phyloP scores from a whole-genome alignment of 495 filamentous ascomycete species.

The Penicillium waksmanii region DNA sequence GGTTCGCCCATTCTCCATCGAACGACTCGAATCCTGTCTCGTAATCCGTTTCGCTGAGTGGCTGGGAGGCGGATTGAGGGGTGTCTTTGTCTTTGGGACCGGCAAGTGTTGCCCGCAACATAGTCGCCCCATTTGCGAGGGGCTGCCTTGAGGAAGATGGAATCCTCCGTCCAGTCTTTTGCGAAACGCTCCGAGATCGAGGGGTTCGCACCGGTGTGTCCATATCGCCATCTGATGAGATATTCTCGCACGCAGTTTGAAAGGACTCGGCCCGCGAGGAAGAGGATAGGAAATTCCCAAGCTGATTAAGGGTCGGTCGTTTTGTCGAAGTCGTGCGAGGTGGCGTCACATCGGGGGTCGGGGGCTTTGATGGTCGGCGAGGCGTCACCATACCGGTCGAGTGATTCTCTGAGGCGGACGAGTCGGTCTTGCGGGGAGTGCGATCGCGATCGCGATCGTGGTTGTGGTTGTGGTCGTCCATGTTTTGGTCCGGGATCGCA shows the following conservation, averaged over 20 bases:
- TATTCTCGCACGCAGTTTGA: slow-evolving; percentile 68
- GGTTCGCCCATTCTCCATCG: slow-evolving; percentile 28
- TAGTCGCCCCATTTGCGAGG: slow-evolving; percentile 19
- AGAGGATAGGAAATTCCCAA: slow-evolving; percentile 35
- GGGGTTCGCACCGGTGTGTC: slow-evolving; percentile 51
- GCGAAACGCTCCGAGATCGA: slow-evolving; percentile 28
- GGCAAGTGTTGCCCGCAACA: slow-evolving; percentile 10
- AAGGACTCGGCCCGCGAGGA: slow-evolving; percentile 72
- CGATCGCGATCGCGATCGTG: slow-evolving; percentile 10
- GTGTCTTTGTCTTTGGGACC: slow-evolving; percentile 20
- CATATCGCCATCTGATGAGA: slow-evolving; percentile 66
- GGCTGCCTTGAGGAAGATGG: slow-evolving; percentile 18
- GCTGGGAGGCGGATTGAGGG: slow-evolving; percentile 19
- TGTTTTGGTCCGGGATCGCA: slow-evolving; percentile 28
- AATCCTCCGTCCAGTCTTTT: slow-evolving; percentile 35
- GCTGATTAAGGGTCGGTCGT: slow-evolving; percentile 43
- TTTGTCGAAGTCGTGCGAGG: slow-evolving; percentile 55
- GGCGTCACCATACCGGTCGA: slow-evolving; percentile 54
- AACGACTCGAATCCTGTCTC: slow-evolving; percentile 32
- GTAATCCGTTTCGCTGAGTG: slow-evolving; percentile 25
- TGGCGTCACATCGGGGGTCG: slow-evolving; percentile 74
- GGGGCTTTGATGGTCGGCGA: slow-evolving; percentile 66
- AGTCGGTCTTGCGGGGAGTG: slow-evolving; percentile 28
- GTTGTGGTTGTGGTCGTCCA: slow-evolving; percentile 7
- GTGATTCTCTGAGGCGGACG: slow-evolving; percentile 28